A percentile compares a stretch with the other conserved stretches of the same genome.
These are phyloP conservation scores for Cryphonectria carpinicola DNA, from an alignment of 2,329 filamentous ascomycete genomes.

Conservation along the genomic window DNA sequence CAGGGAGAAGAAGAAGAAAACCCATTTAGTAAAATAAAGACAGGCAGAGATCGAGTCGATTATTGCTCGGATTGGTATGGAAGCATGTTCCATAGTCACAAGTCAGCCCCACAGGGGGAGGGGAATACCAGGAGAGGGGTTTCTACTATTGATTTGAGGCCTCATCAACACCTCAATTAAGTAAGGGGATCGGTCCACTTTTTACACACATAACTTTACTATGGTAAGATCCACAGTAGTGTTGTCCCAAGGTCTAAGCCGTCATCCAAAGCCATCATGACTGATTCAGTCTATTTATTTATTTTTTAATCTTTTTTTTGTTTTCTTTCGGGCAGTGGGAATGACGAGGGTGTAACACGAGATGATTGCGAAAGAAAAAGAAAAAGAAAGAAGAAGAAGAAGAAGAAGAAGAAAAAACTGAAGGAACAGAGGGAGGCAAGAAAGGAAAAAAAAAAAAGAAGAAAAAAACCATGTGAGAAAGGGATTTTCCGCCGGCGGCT, in stretches of 20 bases:
- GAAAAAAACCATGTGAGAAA: not conserved
- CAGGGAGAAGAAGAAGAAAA: not conserved
- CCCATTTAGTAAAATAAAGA: not conserved
- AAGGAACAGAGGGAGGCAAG: not conserved
- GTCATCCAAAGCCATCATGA: not conserved
- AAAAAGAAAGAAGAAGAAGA: not conserved
- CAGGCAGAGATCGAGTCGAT: not conserved
- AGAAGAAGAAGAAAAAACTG: not conserved
- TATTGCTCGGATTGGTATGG: not conserved
- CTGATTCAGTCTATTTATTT: not conserved
- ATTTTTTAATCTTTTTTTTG: too few species aligned
- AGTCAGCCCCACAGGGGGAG: not conserved
- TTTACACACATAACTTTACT: not conserved
- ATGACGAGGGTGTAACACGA: not conserved
- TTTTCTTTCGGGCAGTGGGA: not conserved
- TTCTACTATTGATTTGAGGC: not conserved
- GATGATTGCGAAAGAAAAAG: not conserved
- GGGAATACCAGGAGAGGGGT: not conserved
- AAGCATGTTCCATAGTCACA: not conserved
- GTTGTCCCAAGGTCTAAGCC: not conserved
- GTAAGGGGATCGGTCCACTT: not conserved
- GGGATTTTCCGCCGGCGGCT: conserved; percentile 2
- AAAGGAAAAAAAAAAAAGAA: too few species aligned
- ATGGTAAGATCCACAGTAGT: not conserved
- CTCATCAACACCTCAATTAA: not conserved